A percentile compares a stretch with the other conserved stretches of the same genome.
phyloP scores from a whole-genome alignment of 345 rosid species.

The Streptanthus diversifolius region DNA sequence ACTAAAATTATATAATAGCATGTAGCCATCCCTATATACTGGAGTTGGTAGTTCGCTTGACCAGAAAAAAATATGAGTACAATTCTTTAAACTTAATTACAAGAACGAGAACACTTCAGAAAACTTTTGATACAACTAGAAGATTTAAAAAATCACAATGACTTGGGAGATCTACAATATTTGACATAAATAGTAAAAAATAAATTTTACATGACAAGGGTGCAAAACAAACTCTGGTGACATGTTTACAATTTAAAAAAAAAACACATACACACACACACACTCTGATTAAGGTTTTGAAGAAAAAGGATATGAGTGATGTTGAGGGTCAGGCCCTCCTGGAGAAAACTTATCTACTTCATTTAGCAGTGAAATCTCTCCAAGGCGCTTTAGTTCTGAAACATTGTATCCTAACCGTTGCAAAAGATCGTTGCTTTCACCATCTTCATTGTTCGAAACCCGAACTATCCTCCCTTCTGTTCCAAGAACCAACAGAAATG shows the following conservation, averaged over 20 bases:
- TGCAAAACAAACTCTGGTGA: not conserved
- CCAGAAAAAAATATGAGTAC: not conserved
- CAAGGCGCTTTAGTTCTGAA: conserved; percentile 22
- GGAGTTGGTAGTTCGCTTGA: not conserved
- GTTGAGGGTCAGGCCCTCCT: conserved; percentile 40
- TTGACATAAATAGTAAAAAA: not conserved
- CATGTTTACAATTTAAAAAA: no score
- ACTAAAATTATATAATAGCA: not conserved
- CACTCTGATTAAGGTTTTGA: conserved; percentile 17
- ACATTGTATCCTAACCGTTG: conserved; percentile 34
- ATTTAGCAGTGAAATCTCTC: conserved; percentile 1
- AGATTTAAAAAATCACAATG: not conserved
- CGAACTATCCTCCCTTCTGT: conserved; percentile 24
- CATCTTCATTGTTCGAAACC: conserved; percentile 12
- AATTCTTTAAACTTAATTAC: not conserved
- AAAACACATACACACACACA: not conserved
- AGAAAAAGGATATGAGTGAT: conserved; percentile 31
- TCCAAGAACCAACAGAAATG: not conserved
- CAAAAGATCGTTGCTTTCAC: conserved; percentile 24
- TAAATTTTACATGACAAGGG: conserved; percentile 2
- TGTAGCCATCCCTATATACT: not conserved
- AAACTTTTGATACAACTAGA: conserved; percentile 8
- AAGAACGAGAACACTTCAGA: conserved; percentile 6
- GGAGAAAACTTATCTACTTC: conserved; percentile 32
- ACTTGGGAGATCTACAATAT: not conserved